phyloP scores from a whole-genome alignment of 345 rosid species.

The Carallia pectinifolia region DNA sequence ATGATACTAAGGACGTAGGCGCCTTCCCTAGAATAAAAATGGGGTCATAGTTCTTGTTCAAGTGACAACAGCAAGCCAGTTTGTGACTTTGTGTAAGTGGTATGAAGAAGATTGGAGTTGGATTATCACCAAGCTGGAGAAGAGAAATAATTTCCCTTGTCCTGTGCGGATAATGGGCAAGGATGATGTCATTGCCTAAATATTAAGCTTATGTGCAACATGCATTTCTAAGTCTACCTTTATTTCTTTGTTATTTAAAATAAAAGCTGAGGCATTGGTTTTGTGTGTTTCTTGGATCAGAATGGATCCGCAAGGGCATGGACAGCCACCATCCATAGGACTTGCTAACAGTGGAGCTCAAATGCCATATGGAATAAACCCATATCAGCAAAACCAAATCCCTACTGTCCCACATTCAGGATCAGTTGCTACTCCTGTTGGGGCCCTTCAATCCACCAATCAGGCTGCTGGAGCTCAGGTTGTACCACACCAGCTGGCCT shows the following conservation, averaged over 20 bases:
- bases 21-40: background rate
- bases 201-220: background rate
- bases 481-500: constrained; percentile 66
- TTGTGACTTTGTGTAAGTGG: background rate
- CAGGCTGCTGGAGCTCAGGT: constrained; percentile 58
- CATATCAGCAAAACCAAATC: constrained; percentile 61
- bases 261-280: constrained; percentile 10
- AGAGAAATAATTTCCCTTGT: background rate
- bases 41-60: background rate
- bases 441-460: constrained; percentile 43
- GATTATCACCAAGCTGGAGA: background rate
- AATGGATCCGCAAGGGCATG: constrained; percentile 84
- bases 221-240: constrained; percentile 3
- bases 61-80: background rate
- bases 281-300: constrained; percentile 21
- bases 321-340: constrained; percentile 63
- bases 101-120: background rate
- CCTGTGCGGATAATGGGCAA: background rate
- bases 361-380: constrained; percentile 53
- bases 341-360: constrained; percentile 39
- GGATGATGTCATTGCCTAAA: background rate
- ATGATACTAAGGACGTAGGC: background rate
- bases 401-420: constrained; percentile 42
- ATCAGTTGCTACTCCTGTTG: constrained; percentile 36
- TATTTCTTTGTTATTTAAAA: constrained; percentile 10